Conservation (phyloP, 192 early-diverging fungal genomes). For the Chytriomyces hyalinus region DNA sequence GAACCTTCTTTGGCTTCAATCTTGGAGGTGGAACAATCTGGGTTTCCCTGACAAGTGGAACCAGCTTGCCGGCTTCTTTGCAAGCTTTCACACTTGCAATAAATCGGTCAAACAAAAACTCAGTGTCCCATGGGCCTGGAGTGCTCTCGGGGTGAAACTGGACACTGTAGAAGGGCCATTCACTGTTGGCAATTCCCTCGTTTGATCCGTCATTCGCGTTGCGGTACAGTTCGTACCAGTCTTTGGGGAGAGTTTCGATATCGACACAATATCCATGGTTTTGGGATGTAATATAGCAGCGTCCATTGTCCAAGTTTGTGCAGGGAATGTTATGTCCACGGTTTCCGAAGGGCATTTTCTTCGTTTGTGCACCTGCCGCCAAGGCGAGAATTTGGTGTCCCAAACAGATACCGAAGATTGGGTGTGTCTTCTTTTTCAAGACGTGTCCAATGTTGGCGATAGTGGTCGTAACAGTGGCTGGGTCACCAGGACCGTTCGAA, state of each 20-base stretch:
- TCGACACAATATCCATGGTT: conserved; percentile 98
- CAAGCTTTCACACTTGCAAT: conserved; percentile 78
- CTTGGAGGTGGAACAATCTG: conserved; percentile 54
- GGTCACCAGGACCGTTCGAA: conserved; percentile 98
- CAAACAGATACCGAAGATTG: conserved; percentile 99
- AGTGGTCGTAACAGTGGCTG: conserved; percentile 78
- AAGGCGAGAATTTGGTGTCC: conserved; percentile 96
- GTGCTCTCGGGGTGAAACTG: conserved; percentile 99
- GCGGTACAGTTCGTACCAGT: conserved; percentile 90
- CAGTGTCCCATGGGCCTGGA: conserved; percentile 96
- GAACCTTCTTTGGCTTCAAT: conserved; percentile 83
- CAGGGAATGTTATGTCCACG: conserved; percentile 99
- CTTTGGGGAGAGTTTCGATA: conserved; percentile 69
- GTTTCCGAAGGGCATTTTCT: conserved; percentile 99
- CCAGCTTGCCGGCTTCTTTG: conserved; percentile 66
- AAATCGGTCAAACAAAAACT: conserved; percentile 96
- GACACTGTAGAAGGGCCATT: conserved; percentile 92
- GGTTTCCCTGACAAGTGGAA: conserved; percentile 75
- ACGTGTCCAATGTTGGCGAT: conserved; percentile 76
- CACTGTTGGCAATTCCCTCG: conserved; percentile 94
- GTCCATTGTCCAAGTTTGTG: conserved; percentile 91
- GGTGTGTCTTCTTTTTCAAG: conserved; percentile 74
- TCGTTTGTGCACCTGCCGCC: conserved; percentile 88
- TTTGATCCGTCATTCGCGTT: conserved; percentile 99
- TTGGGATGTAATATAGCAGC: conserved; percentile 98